Evolutionary conservation across 176 grass and related monocot species (phyloP), one percentile per base, ranked within the genome.

Genomic region (Otatea glauca): DNA sequence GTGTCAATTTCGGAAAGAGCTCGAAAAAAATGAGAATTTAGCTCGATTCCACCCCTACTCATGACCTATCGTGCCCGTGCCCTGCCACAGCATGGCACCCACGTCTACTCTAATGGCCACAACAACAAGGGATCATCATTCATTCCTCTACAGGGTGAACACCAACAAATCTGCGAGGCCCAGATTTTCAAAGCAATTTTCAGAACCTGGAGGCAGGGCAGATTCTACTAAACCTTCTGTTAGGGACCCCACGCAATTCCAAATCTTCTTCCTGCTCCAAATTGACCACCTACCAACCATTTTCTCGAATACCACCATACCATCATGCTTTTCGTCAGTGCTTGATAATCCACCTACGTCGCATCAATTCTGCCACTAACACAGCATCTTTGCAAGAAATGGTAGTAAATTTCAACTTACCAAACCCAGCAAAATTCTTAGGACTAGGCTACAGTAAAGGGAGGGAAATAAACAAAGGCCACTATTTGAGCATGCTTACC

Each of bases 281-380:
- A 89, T 80, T 75, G 81, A 89, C 81, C 75, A 0, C 48, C 48
- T 68, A 84, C 81, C 87, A 79, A 20, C 87, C 48, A 38, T 80
- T 68, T 15, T 25, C n/a, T 2, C 2, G 41, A 1, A 20, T 27
- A 47, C 44, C 15, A 9, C 34, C 42, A 23, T 13, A 9, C 58
- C 20, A 15, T 12, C 55, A 71, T 77, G 63, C 15, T 51, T 75
- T 18, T 71, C 65, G 27, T 45, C 83, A 39, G 39, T 39, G 18
- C 54, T 4, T 50, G 23, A 23, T 73, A 56, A 50, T 15, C 20
- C 71, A 51, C 29, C 15, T 45, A 27, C 11, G 81, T 10, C 23
- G 18, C 56, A 74, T 38, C 5, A 9, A 9, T 43, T 43, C 18
- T 12, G 17, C 71, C 60, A 66, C 49, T 85, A 35, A 10, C 48